Percentiles rank a stretch among this genome's conserved stretches.
Conservation (phyloP, 2,329 filamentous ascomycete species). For the Fonsecaea pedrosoi region DNA sequence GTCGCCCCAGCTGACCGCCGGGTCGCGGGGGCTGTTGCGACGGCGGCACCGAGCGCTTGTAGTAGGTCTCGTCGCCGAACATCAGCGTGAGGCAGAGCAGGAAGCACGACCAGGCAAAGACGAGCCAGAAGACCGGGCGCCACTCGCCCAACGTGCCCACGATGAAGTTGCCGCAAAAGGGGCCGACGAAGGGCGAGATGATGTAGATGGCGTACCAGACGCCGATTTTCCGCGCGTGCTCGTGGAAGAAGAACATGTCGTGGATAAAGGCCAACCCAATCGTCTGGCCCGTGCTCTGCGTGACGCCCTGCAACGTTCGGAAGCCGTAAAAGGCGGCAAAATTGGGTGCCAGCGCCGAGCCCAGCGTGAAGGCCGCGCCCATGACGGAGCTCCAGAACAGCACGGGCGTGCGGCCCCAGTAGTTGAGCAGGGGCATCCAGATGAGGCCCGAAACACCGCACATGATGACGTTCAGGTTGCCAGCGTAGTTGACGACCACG, state of each 20-base stretch:
- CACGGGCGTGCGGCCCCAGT: slow-evolving; percentile 53
- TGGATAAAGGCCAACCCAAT: slow-evolving; percentile 52
- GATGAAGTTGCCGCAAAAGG: slow-evolving; percentile 46
- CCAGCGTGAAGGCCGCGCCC: slow-evolving; percentile 46
- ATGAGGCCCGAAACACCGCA: slow-evolving; percentile 48
- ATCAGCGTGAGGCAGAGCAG: slow-evolving; percentile 43
- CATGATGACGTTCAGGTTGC: slow-evolving; percentile 37
- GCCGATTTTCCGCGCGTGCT: slow-evolving; percentile 49
- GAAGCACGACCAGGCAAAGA: slow-evolving; percentile 40
- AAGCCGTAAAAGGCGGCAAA: slow-evolving; percentile 50
- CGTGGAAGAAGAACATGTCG: slow-evolving; percentile 51
- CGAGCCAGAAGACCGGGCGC: slow-evolving; percentile 47
- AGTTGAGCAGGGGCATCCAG: slow-evolving; percentile 48
- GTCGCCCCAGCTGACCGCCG: slow-evolving; percentile 36
- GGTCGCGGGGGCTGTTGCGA: slow-evolving; percentile 31
- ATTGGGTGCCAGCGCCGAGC: slow-evolving; percentile 45
- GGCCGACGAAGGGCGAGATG: slow-evolving; percentile 39
- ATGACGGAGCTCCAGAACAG: slow-evolving; percentile 48
- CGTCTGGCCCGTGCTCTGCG: slow-evolving; percentile 49
- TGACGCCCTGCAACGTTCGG: slow-evolving; percentile 53
- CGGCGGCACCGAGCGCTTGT: slow-evolving; percentile 42
- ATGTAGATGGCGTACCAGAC: slow-evolving; percentile 48
- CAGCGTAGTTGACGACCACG: slow-evolving; percentile 48
- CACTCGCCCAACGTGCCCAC: slow-evolving; percentile 44
- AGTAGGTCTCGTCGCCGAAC: slow-evolving; percentile 49